A percentile compares a stretch with the other conserved stretches of the same genome.
Evolutionary conservation across 1,284 basidiomycete species (phyloP).

Genomic region (Pseudozyma flocculosa): DNA sequence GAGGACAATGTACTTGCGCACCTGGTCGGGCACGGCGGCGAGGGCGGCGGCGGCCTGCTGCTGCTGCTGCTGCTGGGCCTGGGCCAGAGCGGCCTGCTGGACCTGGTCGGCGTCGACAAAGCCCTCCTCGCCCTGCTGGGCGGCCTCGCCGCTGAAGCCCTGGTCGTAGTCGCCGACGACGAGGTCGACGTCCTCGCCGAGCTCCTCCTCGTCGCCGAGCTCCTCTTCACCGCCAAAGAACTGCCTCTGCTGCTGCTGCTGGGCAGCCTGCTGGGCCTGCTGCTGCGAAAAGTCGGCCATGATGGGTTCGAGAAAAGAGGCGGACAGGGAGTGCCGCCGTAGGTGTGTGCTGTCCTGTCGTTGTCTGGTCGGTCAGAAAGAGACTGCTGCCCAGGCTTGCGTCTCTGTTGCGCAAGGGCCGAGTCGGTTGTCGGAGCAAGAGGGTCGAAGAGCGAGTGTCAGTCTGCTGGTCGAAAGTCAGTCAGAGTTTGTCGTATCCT

Average conservation of each 20-base stretch:
- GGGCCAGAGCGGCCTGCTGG: slow-evolving; percentile 39
- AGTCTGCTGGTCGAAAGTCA: too few relatives aligned
- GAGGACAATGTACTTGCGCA: slow-evolving; percentile 56
- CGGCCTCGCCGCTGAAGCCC: slow-evolving; percentile 14
- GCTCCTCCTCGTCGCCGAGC: slow-evolving; percentile 36
- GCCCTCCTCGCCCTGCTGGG: slow-evolving; percentile 12
- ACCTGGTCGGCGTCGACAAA: slow-evolving; percentile 19
- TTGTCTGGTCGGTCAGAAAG: too few relatives aligned
- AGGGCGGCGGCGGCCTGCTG: slow-evolving; percentile 51
- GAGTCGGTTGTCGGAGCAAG: too few relatives aligned
- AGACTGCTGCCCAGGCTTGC: too few relatives aligned
- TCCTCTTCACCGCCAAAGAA: slow-evolving; percentile 43
- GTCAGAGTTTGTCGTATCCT: too few relatives aligned
- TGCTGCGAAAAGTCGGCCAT: slow-evolving; percentile 26
- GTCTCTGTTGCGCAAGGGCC: too few relatives aligned
- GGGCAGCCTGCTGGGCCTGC: slow-evolving; percentile 16
- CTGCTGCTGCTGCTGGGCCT: slow-evolving; percentile 45
- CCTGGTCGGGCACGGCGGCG: slow-evolving; percentile 52
- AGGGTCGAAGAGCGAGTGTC: too few relatives aligned
- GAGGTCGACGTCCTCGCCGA: slow-evolving; percentile 43
- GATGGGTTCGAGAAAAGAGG: slow-evolving; percentile 1
- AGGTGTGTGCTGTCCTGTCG: neutral
- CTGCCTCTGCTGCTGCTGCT: slow-evolving; percentile 41
- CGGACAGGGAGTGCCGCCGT: neutral
- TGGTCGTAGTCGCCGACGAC: slow-evolving; percentile 33